Evolutionary conservation across 1,284 basidiomycete genomes (phyloP), one percentile per base, ranked within the genome.

Genomic region (Fistulina hepatica): DNA sequence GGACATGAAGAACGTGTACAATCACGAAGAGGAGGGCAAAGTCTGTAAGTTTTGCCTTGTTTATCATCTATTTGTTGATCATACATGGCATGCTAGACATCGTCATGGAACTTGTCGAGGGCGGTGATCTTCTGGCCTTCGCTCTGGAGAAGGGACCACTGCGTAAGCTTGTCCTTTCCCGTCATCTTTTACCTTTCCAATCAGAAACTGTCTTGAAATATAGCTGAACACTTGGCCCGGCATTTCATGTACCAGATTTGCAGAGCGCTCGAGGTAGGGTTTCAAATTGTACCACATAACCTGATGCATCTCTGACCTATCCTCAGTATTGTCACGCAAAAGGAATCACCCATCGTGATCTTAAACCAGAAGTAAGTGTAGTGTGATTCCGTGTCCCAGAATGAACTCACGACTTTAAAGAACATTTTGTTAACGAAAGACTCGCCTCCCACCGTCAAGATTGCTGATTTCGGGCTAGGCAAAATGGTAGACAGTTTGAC

Each of bases 391-490:
- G n/a, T n/a, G 27, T 30, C 6, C 27, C 27, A 6, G n/a, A 6
- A 30, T 30, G 6, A 30, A n/a, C n/a, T 31, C 17, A 6, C 28
- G 25, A 17, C 12, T 25, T 33, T 21, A 5, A 22, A 23, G 6
- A 10, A 27, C 34, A 36, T 12, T 35, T 37, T 44, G 11, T 43
- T 40, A 27, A 37, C 84, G 0, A 64, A 53, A 11, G 72, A 78
- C 28, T 40, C 64, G 2, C 74, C 80, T 1, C 81, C 82, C 0
- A 54, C 63, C 3, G 73, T 83, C 46, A 90, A 91, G 52, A 79
- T 95, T 19, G 91, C 91, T 2, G 92, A 94, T 57, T 95, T 94
- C 54, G 92, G 92, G 5, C 71, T 95, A 10, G 91, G 92, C 1
- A 95, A 95, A 55, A 77, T 81, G 40, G 77, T 88, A 28, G 81